Percentiles rank a stretch among this genome's conserved stretches.
Evolutionary conservation across 139 green algal genomes (phyloP).

Genomic region (Ulvella scutata): DNA sequence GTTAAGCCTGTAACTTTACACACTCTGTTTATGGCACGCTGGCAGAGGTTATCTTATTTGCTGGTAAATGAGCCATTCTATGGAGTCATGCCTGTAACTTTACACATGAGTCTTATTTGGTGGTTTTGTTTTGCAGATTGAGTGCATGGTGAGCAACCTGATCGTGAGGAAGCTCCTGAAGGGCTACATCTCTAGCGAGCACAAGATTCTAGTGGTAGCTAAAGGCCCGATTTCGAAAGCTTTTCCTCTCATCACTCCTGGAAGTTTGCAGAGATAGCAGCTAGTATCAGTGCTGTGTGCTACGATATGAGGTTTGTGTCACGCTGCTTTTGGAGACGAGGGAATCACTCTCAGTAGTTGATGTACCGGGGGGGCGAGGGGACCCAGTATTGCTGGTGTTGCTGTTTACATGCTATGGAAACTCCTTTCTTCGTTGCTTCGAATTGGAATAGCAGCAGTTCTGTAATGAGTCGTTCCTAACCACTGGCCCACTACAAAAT

Average conservation of each 20-base stretch:
- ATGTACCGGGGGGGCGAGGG: too few species aligned
- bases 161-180: not conserved
- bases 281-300: too few species aligned
- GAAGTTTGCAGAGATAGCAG: too few species aligned
- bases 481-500: too few species aligned
- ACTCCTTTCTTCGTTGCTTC: too few species aligned
- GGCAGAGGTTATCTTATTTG: not conserved
- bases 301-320: too few species aligned
- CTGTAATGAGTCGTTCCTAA: too few species aligned
- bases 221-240: not conserved
- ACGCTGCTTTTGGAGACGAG: too few species aligned
- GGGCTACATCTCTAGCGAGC: not conserved
- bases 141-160: not conserved
- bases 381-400: too few species aligned
- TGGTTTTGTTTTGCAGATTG: not conserved
- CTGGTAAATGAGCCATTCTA: not conserved
- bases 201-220: not conserved
- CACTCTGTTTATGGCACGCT: not conserved
- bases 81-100: not conserved
- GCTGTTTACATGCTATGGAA: too few species aligned
- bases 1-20: not conserved
- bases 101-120: not conserved
- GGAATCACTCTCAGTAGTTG: too few species aligned
- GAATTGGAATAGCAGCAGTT: too few species aligned
- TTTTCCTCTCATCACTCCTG: not conserved